Base-by-base conservation (phyloP, 805 yeast genomes). In the Zygotorulaspora chibaensis region DNA sequence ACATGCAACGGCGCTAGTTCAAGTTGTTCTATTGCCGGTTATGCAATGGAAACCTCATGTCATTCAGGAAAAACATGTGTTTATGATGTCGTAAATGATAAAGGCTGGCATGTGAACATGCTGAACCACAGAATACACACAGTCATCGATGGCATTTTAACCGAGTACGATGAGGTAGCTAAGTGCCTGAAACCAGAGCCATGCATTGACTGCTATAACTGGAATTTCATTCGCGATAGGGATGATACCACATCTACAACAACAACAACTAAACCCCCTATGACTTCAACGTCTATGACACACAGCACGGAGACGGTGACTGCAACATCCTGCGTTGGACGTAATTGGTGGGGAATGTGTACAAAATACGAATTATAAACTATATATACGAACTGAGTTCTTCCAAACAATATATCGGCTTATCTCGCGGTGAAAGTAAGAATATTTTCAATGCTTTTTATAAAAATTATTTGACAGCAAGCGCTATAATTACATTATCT, bases 31-130 rank as follows among this genome's bases (percentile, higher is more conserved):
- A 74, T 87, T 8, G 96, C 87, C 1, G 99, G 99, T 0, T 93
- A 88, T 65, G 99, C 98, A 9, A 83, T 93, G 96, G 99, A 93
- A 59, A 83, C 96, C 0, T 83, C 83, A 38, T 93, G 99, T 62
- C 99, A 93, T 63, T 77, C 96, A 0, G 99, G 98, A 0, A 76
- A 76, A 62, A 79, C 80, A 43, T 93, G 98, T 64, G 75, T 83
- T 25, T 93, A 91, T 67, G 98, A 93, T 58, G 90, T 84, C 9
- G 96, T 90, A 10, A 75, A 76, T 2, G 98, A 93, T 55, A 70
- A 76, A 52, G 97, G 97, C 2, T 91, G 97, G 96, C 83, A 80
- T 58, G 90, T 90, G 12, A 88, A 84, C 56, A 68, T 93, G 65
- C 72, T 86, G 51, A 88, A 91, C 65, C 99, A 93, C 65, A 73